Conservation (phyloP, 305 asterid species). For the Fraxinus latifolia region DNA sequence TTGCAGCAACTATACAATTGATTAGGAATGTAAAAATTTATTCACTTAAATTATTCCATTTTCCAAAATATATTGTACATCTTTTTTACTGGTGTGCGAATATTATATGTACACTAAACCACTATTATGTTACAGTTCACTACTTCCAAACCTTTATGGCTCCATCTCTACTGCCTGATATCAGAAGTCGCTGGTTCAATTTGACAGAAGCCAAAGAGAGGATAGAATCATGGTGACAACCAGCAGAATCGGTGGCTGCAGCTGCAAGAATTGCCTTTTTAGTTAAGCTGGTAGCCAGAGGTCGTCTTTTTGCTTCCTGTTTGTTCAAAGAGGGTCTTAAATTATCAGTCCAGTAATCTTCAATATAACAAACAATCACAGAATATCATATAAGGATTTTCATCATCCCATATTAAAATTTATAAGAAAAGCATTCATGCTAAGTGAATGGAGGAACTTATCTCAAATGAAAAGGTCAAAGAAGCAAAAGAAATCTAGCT, state of each 20-base stretch:
- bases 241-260: constrained; percentile 89
- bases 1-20: neutral
- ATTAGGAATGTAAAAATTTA: neutral
- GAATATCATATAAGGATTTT: neutral
- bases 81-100: constrained; percentile 14
- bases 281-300: constrained; percentile 58
- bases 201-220: constrained; percentile 86
- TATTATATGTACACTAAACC: constrained; percentile 40
- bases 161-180: constrained; percentile 94
- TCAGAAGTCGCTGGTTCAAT: constrained; percentile 89
- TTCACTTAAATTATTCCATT: neutral
- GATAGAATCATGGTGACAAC: constrained; percentile 88
- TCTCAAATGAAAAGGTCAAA: neutral
- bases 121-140: constrained; percentile 26
- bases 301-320: constrained; percentile 85
- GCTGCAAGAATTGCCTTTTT: constrained; percentile 73
- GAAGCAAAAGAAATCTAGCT: neutral
- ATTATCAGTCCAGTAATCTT: neutral
- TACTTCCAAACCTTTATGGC: constrained; percentile 98
- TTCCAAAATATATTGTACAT: constrained; percentile 36
- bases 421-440: neutral
- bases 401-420: constrained; percentile 10
- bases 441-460: neutral
- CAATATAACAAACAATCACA: neutral
- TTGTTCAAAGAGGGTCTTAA: neutral